Conservation (phyloP, 805 yeast species). For the Saccharomyces mikatae region DNA sequence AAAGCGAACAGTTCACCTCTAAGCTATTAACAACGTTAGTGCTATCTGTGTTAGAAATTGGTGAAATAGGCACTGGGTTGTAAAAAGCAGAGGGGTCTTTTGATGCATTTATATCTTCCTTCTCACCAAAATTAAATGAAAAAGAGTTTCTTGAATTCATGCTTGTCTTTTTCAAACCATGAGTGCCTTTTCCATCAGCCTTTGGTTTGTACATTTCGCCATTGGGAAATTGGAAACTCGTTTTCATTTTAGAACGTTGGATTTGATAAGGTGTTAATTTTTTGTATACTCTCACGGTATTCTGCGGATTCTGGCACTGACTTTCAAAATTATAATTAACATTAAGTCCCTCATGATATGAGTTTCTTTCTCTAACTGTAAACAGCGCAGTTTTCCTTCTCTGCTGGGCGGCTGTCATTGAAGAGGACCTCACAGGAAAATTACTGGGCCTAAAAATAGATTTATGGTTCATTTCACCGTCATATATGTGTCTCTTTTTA, state of each 20-base stretch:
- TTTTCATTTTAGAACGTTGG: conserved; percentile 25
- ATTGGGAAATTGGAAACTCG: conserved; percentile 25
- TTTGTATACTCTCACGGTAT: background rate
- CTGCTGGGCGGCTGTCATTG: background rate
- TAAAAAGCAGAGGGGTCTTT: background rate
- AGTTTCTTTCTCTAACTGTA: background rate
- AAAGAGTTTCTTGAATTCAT: background rate
- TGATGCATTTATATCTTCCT: background rate
- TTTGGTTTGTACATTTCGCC: conserved; percentile 29
- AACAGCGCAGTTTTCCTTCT: background rate
- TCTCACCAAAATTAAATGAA: background rate
- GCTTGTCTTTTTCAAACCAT: background rate
- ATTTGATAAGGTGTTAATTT: conserved; percentile 23
- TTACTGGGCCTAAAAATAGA: background rate
- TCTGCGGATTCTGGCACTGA: background rate
- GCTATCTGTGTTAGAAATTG: background rate
- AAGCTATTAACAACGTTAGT: background rate
- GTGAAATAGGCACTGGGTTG: background rate
- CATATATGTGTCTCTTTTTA: background rate
- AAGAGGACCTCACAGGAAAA: background rate
- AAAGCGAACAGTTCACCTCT: background rate
- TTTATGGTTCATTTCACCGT: background rate
- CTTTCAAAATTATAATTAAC: background rate
- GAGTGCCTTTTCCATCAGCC: background rate
- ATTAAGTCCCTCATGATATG: background rate